These are phyloP conservation scores for Carallia brachiata DNA, from an alignment of 345 rosid genomes.

Conservation along the genomic window DNA sequence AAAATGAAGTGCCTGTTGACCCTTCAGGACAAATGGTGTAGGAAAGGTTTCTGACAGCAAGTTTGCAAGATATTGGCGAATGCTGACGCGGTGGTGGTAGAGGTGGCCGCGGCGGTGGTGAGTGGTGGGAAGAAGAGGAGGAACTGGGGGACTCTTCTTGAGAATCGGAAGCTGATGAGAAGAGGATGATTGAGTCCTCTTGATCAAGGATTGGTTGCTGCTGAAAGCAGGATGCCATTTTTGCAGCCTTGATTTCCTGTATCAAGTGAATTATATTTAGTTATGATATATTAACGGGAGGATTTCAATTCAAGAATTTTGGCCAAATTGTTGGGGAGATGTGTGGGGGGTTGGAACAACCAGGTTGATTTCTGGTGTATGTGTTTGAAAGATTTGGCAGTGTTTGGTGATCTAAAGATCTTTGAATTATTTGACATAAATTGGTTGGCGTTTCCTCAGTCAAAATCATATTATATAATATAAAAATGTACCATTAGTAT, in stretches of 20 bases:
- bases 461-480: too few species aligned
- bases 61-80: constrained; percentile 16
- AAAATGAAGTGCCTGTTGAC: constrained; percentile 32
- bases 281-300: neutral
- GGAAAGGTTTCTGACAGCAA: constrained; percentile 57
- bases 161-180: constrained; percentile 67
- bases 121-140: constrained; percentile 59
- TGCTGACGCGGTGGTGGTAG: neutral
- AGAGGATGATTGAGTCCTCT: constrained; percentile 62
- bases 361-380: constrained; percentile 32
- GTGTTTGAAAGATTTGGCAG: constrained; percentile 31
- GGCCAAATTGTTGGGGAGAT: neutral
- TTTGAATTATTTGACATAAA: constrained; percentile 15
- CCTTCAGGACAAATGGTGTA: constrained; percentile 41
- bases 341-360: constrained; percentile 44
- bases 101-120: constrained; percentile 31
- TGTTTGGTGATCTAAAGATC: constrained; percentile 39
- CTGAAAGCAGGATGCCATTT: constrained; percentile 56
- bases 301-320: neutral
- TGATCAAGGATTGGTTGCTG: constrained; percentile 37
- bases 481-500: too few species aligned
- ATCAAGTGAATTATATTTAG: neutral
- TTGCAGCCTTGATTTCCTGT: neutral
- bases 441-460: too few species aligned
- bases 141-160: constrained; percentile 58